Base-by-base conservation (phyloP, 1,284 basidiomycete species). In the Mrakiaceae sp. region DNA sequence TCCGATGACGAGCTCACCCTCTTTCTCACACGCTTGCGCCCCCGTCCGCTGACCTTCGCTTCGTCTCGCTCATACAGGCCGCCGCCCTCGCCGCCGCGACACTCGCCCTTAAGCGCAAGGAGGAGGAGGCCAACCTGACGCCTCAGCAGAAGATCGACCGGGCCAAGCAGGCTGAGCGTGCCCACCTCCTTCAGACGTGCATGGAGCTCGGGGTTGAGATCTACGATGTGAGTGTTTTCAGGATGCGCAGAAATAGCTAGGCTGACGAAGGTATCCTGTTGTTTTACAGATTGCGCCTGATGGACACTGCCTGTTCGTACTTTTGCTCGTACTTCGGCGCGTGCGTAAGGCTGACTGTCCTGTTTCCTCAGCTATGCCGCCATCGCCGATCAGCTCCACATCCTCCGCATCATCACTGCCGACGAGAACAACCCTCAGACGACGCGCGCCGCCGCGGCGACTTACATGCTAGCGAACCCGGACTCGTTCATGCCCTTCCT, bases 401-500 rank as follows among this genome's bases (percentile, higher is more conserved):
- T 70, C 5, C 64, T 78, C 39, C 72, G 72, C 16, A n/a, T 75
- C 14, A 67, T 75, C 58, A 69, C 73, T 12, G 52, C 69, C 2
- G 62, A 70, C 3, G 70, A 62, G 60, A 66, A 66, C 59, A 48
- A 66, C 27, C 64, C 64, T 68, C 66, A 71, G 70, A 66, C 74
- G 70, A 57, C 68, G 58, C 87, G 96, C 42, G 74, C 74, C 9
- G 82, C 84, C 4, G 92, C 95, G 2, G 85, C 94, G 0, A 76
- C 83, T 60, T 96, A 90, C 75, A 93, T 99, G 74, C 82, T 83
- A 50, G 77, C 81, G 10, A 89, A 98, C 76, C 83, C 85, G 1
- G 87, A 94, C 73, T 88, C 94, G 70, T 99, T 98, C 74, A 78
- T 97, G 57, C 94, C 94, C 6, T 99, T 98, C 79, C 80, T 98